These are phyloP conservation scores for Collybia sp. DNA, from an alignment of 768 basidiomycete genomes.

Conservation along the genomic window DNA sequence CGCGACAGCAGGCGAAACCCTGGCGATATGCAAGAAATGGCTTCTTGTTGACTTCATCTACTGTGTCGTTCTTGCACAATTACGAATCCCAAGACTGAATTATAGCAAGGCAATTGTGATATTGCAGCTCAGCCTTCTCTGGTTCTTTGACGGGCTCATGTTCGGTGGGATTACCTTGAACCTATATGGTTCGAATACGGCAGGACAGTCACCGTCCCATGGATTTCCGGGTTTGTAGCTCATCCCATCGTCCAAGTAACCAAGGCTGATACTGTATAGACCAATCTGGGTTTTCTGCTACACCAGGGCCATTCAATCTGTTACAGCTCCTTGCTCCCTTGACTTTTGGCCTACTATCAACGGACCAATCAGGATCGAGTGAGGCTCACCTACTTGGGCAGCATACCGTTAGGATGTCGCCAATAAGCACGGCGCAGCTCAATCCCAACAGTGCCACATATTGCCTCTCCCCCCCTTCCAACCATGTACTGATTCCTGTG, in stretches of 20 bases:
- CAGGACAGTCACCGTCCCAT: not conserved
- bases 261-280: slow-evolving; percentile 13
- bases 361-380: slow-evolving; percentile 28
- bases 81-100: slow-evolving; percentile 71
- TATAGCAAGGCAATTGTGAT: slow-evolving; percentile 60
- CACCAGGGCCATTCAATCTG: slow-evolving; percentile 42
- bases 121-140: slow-evolving; percentile 57
- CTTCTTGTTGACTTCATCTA: slow-evolving; percentile 64
- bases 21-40: slow-evolving; percentile 60
- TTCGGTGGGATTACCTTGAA: slow-evolving; percentile 71
- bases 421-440: slow-evolving; percentile 88
- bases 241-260: not conserved
- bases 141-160: slow-evolving; percentile 62
- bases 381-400: slow-evolving; percentile 75
- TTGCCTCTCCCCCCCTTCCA: slow-evolving; percentile 56
- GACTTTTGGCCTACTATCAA: slow-evolving; percentile 45
- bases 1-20: slow-evolving; percentile 37
- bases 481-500: slow-evolving; percentile 69
- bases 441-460: slow-evolving; percentile 74
- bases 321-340: slow-evolving; percentile 43
- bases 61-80: slow-evolving; percentile 47
- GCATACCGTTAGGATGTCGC: slow-evolving; percentile 89
- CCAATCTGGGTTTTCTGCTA: slow-evolving; percentile 32
- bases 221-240: slow-evolving; percentile 25
- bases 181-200: not conserved